These are phyloP conservation scores for Thinopyrum elongatum DNA, from an alignment of 176 grass and related monocot genomes.

Conservation along the genomic window DNA sequence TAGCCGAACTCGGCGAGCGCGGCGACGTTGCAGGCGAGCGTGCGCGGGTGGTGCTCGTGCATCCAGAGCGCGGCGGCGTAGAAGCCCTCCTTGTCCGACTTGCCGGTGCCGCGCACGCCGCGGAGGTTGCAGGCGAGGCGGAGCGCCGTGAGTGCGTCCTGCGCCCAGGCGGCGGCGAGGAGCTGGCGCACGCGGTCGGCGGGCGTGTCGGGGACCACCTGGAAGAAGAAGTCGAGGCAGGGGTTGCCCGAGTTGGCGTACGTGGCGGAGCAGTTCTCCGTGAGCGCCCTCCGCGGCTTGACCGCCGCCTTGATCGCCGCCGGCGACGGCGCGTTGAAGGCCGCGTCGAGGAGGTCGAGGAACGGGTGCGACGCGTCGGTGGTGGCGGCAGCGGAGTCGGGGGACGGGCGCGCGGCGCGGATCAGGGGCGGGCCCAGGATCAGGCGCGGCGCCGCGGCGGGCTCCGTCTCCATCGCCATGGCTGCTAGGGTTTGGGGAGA, in stretches of 20 bases:
- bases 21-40: slow-evolving; percentile 54
- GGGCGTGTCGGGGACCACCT: slow-evolving; percentile 42
- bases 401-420: background rate
- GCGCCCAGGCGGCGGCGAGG: slow-evolving; percentile 40
- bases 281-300: slow-evolving; percentile 21
- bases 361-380: slow-evolving; percentile 5
- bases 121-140: slow-evolving; percentile 60
- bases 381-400: background rate
- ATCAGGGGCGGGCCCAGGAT: slow-evolving; percentile 32
- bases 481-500: background rate
- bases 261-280: slow-evolving; percentile 46
- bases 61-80: slow-evolving; percentile 57
- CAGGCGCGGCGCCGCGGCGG: background rate
- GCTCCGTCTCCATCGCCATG: background rate
- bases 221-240: slow-evolving; percentile 78
- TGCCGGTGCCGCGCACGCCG: slow-evolving; percentile 69
- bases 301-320: background rate
- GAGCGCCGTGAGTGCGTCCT: slow-evolving; percentile 40
- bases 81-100: slow-evolving; percentile 64
- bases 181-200: background rate
- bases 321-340: slow-evolving; percentile 22
- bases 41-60: slow-evolving; percentile 47
- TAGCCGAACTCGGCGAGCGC: slow-evolving; percentile 47
- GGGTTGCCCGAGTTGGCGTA: slow-evolving; percentile 50
- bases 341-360: slow-evolving; percentile 38